Conservation (phyloP, 2,329 filamentous ascomycete species). For the Trichoderma breve region DNA sequence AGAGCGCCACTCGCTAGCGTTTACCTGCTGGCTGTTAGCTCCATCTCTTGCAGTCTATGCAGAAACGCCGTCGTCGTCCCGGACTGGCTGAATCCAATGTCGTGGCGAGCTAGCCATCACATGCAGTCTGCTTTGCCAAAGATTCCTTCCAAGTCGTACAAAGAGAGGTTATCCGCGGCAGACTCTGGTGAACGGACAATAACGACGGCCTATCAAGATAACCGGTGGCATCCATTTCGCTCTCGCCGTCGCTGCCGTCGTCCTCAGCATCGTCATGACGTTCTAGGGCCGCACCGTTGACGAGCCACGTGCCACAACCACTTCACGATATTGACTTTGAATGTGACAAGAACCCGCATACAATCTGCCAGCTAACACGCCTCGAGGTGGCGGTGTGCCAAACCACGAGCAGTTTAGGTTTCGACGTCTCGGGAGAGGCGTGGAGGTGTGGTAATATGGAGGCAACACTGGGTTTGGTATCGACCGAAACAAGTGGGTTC, state of each 20-base stretch:
- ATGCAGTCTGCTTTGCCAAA: not conserved
- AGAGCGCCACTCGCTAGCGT: conserved; percentile 16
- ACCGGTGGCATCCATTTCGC: not conserved
- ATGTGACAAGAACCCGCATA: not conserved
- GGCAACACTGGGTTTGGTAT: not conserved
- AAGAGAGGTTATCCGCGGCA: not conserved
- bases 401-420: not conserved
- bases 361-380: not conserved
- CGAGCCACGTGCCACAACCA: conserved; percentile 29
- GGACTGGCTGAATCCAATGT: not conserved
- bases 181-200: not conserved
- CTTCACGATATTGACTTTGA: not conserved
- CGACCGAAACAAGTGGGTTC: not conserved
- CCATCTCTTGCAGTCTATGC: not conserved
- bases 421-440: not conserved
- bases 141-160: not conserved
- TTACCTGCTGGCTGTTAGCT: not conserved
- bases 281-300: conserved; percentile 33
- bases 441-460: not conserved
- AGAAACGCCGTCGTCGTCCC: conserved; percentile 1
- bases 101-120: not conserved
- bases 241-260: conserved; percentile 22
- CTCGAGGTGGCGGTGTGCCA: not conserved
- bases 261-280: conserved; percentile 17
- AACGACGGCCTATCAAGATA: not conserved